phyloP scores from a whole-genome alignment of 768 basidiomycete species.

The Megacollybia marginata region DNA sequence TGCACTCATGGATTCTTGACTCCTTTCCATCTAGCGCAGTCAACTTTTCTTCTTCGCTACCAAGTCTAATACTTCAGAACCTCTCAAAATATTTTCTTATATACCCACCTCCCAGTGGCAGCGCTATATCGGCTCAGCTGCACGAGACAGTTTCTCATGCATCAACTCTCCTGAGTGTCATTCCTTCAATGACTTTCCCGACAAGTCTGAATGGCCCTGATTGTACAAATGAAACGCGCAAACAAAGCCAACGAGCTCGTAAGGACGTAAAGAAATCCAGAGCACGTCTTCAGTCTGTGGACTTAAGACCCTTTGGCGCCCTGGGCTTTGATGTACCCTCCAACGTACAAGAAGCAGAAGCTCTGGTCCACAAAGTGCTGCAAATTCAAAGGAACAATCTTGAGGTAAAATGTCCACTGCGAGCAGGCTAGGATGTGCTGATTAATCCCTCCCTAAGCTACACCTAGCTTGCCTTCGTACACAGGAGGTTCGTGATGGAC shows the following conservation, averaged over 20 bases:
- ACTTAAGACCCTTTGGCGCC: conserved; percentile 21
- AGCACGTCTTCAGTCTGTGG: conserved; percentile 8
- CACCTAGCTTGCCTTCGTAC: not conserved
- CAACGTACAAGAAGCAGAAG: conserved; percentile 10
- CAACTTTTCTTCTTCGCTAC: not conserved
- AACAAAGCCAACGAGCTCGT: conserved; percentile 19
- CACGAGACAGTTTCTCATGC: not conserved
- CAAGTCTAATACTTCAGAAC: not conserved
- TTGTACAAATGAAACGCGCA: not conserved
- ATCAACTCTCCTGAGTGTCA: not conserved
- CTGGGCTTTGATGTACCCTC: conserved; percentile 20
- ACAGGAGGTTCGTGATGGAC: not conserved
- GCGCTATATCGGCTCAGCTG: not conserved
- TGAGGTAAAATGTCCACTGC: conserved; percentile 11
- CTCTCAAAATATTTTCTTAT: not conserved
- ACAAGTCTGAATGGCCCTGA: too few relatives aligned
- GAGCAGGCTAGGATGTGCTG: not conserved
- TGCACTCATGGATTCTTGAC: not conserved
- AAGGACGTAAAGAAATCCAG: conserved; percentile 11
- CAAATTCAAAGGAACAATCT: conserved; percentile 18
- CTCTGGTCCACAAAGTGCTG: conserved; percentile 11
- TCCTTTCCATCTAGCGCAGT: not conserved
- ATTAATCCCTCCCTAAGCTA: not conserved
- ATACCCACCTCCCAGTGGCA: not conserved
- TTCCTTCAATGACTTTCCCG: not conserved